Evolutionary conservation across 495 filamentous ascomycete species (phyloP).

Genomic region (Penicillium parvum): DNA sequence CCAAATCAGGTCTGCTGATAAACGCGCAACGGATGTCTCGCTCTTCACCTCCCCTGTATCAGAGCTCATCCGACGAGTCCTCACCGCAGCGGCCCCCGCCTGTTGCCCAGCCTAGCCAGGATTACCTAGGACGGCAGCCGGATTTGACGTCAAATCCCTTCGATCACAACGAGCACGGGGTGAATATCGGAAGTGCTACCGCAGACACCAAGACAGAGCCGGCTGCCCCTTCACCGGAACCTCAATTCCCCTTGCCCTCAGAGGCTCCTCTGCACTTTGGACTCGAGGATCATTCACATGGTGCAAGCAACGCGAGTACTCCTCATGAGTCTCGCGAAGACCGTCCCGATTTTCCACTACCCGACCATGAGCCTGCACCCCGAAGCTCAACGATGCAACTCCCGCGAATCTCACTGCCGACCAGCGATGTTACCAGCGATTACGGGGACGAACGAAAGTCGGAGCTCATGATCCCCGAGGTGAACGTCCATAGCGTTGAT

Average conservation of each 20-base stretch:
- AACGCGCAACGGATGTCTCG: conserved; percentile 64
- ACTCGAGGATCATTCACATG: conserved; percentile 2
- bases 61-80: conserved; percentile 17
- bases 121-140: conserved; percentile 7
- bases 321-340: conserved; percentile 22
- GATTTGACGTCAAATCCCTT: conserved; percentile 10
- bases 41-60: conserved; percentile 52
- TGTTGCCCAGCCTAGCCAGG: conserved; percentile 13
- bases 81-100: conserved; percentile 9
- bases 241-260: conserved; percentile 11
- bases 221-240: conserved; percentile 16
- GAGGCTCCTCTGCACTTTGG: conserved; percentile 20
- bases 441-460: conserved; percentile 60
- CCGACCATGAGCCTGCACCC: conserved; percentile 8
- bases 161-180: conserved; percentile 13
- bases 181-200: conserved; percentile 12
- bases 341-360: conserved; percentile 26
- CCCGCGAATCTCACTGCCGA: conserved; percentile 41
- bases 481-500: conserved; percentile 29
- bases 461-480: conserved; percentile 36
- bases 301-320: conserved; percentile 1
- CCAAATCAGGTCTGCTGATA: conserved; percentile 55
- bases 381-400: conserved; percentile 24
- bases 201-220: conserved; percentile 41
- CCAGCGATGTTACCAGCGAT: conserved; percentile 51